phyloP scores from a whole-genome alignment of 768 basidiomycete species.

The Solioccasus polychromus region DNA sequence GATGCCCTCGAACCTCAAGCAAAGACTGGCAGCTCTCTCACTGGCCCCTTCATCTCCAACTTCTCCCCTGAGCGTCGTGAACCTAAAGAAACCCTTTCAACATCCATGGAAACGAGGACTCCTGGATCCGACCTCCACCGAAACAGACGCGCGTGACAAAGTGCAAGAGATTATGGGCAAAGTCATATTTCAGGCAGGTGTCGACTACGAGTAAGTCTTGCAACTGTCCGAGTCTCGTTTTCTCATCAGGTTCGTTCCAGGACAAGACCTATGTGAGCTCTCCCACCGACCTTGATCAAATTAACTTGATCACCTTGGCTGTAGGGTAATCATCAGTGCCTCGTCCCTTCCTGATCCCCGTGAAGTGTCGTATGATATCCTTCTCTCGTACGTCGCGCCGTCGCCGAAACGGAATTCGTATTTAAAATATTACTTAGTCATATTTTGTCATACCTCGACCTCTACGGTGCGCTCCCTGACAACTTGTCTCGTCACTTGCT shows the following conservation, averaged over 20 bases:
- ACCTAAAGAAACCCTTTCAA: conserved; percentile 41
- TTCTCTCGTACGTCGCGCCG: conserved; percentile 57
- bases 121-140: conserved; percentile 23
- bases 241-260: conserved; percentile 37
- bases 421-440: conserved; percentile 42
- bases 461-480: conserved; percentile 58
- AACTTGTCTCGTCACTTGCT: background rate
- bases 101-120: conserved; percentile 51
- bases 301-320: conserved; percentile 6
- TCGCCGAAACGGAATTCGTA: conserved; percentile 4
- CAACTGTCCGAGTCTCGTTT: conserved; percentile 6
- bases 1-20: conserved; percentile 52
- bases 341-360: conserved; percentile 80
- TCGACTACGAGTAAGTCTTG: conserved; percentile 77
- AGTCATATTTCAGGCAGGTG: conserved; percentile 86
- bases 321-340: conserved; percentile 82
- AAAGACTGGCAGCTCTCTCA: conserved; percentile 63
- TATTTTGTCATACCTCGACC: conserved; percentile 74
- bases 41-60: conserved; percentile 50
- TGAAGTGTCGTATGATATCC: conserved; percentile 71
- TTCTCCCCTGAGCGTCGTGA: conserved; percentile 25
- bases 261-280: conserved; percentile 79
- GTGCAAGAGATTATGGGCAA: conserved; percentile 64
- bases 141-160: conserved; percentile 36
- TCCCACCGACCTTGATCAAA: background rate